These are phyloP conservation scores for Globisporangium megalacanthum DNA, from an alignment of 352 stramenopile genomes.

Conservation along the genomic window DNA sequence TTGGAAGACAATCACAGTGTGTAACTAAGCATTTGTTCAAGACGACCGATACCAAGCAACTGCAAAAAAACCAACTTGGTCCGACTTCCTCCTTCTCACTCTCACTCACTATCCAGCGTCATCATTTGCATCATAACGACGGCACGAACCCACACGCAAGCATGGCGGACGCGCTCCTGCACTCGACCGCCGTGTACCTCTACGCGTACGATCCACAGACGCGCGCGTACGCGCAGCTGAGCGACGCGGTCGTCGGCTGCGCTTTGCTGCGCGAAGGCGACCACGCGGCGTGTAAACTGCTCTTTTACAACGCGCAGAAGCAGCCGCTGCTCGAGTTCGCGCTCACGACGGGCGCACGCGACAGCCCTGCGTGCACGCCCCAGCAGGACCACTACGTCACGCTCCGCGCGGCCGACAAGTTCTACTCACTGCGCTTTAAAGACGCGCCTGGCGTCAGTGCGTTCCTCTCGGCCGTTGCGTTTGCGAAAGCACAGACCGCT, in stretches of 20 bases:
- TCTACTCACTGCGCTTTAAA: constrained; percentile 77
- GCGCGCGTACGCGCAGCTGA: constrained; percentile 52
- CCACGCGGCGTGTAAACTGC: constrained; percentile 33
- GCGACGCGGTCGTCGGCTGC: constrained; percentile 54
- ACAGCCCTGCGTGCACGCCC: constrained; percentile 35
- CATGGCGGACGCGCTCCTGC: constrained; percentile 55
- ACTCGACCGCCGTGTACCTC: constrained; percentile 68
- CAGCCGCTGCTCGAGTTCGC: constrained; percentile 44
- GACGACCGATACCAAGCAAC: too few species aligned
- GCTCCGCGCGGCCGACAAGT: constrained; percentile 51
- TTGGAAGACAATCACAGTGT: too few species aligned
- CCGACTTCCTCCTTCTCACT: too few species aligned
- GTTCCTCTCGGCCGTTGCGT: constrained; percentile 49
- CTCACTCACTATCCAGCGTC: background rate
- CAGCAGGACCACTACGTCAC: constrained; percentile 76
- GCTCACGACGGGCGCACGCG: constrained; percentile 16
- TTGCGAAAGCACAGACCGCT: constrained; percentile 48
- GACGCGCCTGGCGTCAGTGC: constrained; percentile 25
- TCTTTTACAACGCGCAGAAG: constrained; percentile 74
- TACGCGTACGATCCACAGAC: constrained; percentile 51
- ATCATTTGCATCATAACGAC: background rate
- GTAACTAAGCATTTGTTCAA: too few species aligned
- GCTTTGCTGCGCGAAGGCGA: constrained; percentile 28
- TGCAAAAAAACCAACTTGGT: too few species aligned
- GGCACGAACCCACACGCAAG: background rate